Percentiles rank a stretch among this genome's conserved stretches.
phyloP scores from a whole-genome alignment of 768 basidiomycete species.

The Ramaria rubella region DNA sequence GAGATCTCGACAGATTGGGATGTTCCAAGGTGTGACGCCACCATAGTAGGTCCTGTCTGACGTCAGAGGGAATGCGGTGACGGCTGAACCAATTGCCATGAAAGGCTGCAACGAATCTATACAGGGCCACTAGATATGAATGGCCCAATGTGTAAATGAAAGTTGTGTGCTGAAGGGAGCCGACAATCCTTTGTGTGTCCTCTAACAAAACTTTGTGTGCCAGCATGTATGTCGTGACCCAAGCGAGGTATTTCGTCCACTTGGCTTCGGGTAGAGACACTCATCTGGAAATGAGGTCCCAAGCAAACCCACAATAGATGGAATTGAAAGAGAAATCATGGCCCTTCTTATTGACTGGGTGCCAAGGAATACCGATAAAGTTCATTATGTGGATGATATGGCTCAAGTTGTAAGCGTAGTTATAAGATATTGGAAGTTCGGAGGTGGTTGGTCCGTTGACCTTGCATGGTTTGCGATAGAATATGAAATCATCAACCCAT shows the following conservation, averaged over 20 bases:
- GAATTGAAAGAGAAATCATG: conserved; percentile 18
- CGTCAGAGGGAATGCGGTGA: conserved; percentile 17
- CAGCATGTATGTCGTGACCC: conserved; percentile 14
- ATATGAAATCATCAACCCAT: conserved; percentile 29
- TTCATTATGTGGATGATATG: neutral
- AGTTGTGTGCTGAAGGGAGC: conserved; percentile 28
- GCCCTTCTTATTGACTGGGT: conserved; percentile 9
- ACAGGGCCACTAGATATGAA: conserved; percentile 23
- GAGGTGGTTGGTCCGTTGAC: neutral
- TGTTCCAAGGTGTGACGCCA: too few species aligned
- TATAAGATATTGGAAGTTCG: too few species aligned
- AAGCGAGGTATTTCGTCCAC: conserved; percentile 18
- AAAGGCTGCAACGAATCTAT: conserved; percentile 22
- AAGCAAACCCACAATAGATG: conserved; percentile 26
- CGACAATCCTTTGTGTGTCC: conserved; percentile 20
- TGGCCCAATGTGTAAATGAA: conserved; percentile 26
- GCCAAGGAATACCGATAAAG: conserved; percentile 21
- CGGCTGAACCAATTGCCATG: conserved; percentile 7
- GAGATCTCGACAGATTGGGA: conserved; percentile 11
- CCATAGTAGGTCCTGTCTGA: too few species aligned
- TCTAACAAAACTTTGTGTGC: neutral
- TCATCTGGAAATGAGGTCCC: conserved; percentile 20
- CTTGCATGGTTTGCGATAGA: conserved; percentile 3
- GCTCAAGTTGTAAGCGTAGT: neutral
- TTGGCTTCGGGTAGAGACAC: conserved; percentile 30